A percentile compares a stretch with the other conserved stretches of the same genome.
These are phyloP conservation scores for Corynespora cassiicola DNA, from an alignment of 2,329 filamentous ascomycete genomes.

Conservation along the genomic window DNA sequence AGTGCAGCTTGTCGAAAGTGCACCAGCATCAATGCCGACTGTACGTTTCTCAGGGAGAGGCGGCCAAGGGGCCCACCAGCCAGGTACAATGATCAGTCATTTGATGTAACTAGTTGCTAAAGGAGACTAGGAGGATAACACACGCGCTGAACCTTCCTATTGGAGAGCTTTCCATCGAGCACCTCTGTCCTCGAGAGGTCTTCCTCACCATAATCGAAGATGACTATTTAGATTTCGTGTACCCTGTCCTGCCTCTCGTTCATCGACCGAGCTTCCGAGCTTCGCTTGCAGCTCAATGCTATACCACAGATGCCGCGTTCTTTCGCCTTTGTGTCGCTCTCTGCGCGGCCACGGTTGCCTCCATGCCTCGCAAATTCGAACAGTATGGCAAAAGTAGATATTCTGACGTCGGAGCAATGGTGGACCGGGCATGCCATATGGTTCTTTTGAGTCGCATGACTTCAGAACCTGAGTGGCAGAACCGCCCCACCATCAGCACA, in stretches of 20 bases:
- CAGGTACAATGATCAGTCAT: conserved; percentile 7
- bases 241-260: conserved; percentile 17
- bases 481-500: conserved; percentile 12
- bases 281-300: conserved; percentile 14
- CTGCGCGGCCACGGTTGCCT: conserved; percentile 18
- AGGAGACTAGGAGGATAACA: not conserved
- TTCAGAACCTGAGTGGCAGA: conserved; percentile 15
- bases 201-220: conserved; percentile 17
- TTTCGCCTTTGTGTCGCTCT: conserved; percentile 19
- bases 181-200: conserved; percentile 12
- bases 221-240: conserved; percentile 21
- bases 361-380: conserved; percentile 17
- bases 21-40: conserved; percentile 2
- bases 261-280: conserved; percentile 15
- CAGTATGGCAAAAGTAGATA: conserved; percentile 11
- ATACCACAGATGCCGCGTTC: conserved; percentile 12
- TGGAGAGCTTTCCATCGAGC: conserved; percentile 12
- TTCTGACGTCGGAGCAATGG: conserved; percentile 12
- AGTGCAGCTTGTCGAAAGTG: conserved; percentile 12
- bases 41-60: conserved; percentile 17
- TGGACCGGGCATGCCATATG: conserved; percentile 19
- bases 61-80: conserved; percentile 17
- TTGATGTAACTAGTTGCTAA: not conserved
- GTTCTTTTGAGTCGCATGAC: conserved; percentile 14
- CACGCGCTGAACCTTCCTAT: conserved; percentile 4